Percentiles rank a stretch among this genome's conserved stretches.
phyloP scores from a whole-genome alignment of 2,329 filamentous ascomycete species.

The Epichloe baconii region DNA sequence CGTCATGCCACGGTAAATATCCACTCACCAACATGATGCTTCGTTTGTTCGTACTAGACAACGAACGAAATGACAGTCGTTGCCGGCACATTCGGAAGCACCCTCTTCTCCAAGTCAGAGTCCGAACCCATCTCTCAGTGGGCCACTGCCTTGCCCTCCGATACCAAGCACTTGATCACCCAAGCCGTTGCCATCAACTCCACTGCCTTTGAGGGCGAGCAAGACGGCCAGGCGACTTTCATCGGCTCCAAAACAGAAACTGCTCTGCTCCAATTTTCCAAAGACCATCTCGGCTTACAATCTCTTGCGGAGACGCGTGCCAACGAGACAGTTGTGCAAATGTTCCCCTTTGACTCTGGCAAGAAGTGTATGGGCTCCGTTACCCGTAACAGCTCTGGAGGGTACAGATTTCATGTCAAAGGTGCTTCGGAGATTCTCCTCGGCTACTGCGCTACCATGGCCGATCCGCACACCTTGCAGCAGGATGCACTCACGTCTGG shows the following conservation, averaged over 20 bases:
- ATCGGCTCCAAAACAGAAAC: conserved; percentile 72
- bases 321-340: conserved; percentile 44
- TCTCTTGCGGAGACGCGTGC: conserved; percentile 51
- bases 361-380: conserved; percentile 61
- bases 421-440: conserved; percentile 53
- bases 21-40: conserved; percentile 15
- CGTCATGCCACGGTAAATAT: neutral
- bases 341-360: conserved; percentile 64
- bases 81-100: conserved; percentile 39
- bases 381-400: conserved; percentile 32
- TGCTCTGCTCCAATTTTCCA: conserved; percentile 56
- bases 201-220: conserved; percentile 63
- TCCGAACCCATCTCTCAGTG: conserved; percentile 22
- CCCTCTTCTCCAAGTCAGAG: conserved; percentile 10
- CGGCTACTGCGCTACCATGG: conserved; percentile 36
- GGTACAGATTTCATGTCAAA: conserved; percentile 45
- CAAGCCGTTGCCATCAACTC: conserved; percentile 54
- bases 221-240: conserved; percentile 50
- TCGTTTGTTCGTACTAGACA: conserved; percentile 24
- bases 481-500: conserved; percentile 37
- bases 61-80: conserved; percentile 60
- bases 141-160: conserved; percentile 14
- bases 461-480: conserved; percentile 33
- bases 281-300: conserved; percentile 53
- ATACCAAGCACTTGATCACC: conserved; percentile 38